Conservation (phyloP, 768 basidiomycete genomes). For the Tulasnella sp. region DNA sequence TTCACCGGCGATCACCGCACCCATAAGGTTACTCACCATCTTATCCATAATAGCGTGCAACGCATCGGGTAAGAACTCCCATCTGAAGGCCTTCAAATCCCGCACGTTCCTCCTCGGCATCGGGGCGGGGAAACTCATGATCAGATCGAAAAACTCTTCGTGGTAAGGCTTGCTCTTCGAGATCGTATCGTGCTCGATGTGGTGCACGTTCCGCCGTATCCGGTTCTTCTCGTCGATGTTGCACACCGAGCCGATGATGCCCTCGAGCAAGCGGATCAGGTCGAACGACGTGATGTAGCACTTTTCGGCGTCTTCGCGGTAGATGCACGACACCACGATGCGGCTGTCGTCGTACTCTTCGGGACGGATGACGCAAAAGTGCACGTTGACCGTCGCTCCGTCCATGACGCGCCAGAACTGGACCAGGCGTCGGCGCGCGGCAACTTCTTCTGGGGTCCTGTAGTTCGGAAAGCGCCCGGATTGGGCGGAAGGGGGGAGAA, state of each 20-base stretch:
- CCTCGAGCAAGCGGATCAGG: constrained; percentile 90
- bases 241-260: constrained; percentile 71
- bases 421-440: constrained; percentile 77
- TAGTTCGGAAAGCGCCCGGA: background rate
- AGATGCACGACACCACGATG: constrained; percentile 94
- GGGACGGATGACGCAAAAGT: constrained; percentile 74
- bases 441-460: constrained; percentile 62
- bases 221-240: constrained; percentile 96
- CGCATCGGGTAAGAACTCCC: constrained; percentile 48
- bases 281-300: constrained; percentile 96
- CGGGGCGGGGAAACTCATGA: constrained; percentile 95
- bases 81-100: constrained; percentile 67
- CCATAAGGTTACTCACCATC: constrained; percentile 45
- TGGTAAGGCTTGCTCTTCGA: constrained; percentile 81
- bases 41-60: constrained; percentile 52
- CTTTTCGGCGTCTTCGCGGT: constrained; percentile 70
- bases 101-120: constrained; percentile 98
- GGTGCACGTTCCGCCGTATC: constrained; percentile 92
- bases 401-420: constrained; percentile 81
- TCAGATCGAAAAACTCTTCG: constrained; percentile 88
- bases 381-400: constrained; percentile 73
- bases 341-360: constrained; percentile 72
- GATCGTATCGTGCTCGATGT: constrained; percentile 86
- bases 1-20: no score
- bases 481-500: background rate